Evolutionary conservation across 257 asterid species (phyloP), one percentile per base, ranked within the genome.

Genomic region (Eustoma russellianum): DNA sequence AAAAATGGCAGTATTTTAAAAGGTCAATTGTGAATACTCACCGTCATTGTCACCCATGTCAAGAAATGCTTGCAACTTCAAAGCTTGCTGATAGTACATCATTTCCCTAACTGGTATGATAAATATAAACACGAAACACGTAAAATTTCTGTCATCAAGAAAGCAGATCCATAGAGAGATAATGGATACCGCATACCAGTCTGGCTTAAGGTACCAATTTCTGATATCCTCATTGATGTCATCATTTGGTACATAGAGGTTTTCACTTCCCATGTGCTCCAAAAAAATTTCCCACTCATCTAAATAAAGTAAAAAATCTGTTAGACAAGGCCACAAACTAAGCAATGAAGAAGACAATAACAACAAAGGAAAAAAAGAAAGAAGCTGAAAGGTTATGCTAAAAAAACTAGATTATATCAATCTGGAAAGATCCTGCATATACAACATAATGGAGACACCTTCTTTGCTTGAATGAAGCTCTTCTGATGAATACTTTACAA

Each of bases 21-120:
- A n/a, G n/a, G n/a, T n/a, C n/a, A n/a, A 55, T 34, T 30, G 56
- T 64, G 41, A 59, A 47, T 48, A 61, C 82, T n/a, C 56, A 90
- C 98, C 96, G 53, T 83, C 94, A 65, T 82, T 88, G 70, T 78
- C 95, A 38, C 95, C 93, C 96, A 90, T 86, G 77, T 90, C 96
- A 62, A 90, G 94, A 70, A 90, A 86, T 54, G 95, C 96, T 74
- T 90, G 98, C 70, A 90, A 65, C 67, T 90, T 90, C 24, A 90
- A 64, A 59, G 96, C 96, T 65, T 82, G 82, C 40, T 91, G 75
- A 61, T 80, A 86, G 65, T 90, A 90, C 98, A 90, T 90, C 96
- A 90, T 90, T 55, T 96, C 98, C 68, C 98, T 77, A 49, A 90
- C 98, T 90, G 85, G 59, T 4, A 56, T 38, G 48, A 56, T 46